Conservation (phyloP, 768 basidiomycete species). For the Collybia sordida region DNA sequence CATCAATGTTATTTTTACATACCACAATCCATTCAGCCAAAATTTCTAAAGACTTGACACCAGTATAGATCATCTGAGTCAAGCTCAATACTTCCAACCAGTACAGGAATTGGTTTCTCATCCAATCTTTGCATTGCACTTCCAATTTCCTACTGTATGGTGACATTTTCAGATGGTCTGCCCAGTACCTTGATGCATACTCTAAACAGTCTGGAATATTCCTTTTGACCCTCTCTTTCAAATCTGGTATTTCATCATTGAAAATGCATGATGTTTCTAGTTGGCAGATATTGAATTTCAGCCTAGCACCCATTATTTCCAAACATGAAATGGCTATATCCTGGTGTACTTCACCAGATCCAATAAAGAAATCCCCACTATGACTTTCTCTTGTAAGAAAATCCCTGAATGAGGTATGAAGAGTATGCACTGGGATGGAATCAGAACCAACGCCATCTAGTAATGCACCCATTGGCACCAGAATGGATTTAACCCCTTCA, state of each 20-base stretch:
- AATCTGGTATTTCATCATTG: slow-evolving; percentile 4
- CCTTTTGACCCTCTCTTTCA: neutral
- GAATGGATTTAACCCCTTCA: neutral
- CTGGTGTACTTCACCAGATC: neutral
- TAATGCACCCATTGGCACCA: neutral
- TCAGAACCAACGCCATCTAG: neutral
- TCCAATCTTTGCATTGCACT: no score
- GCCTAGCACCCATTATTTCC: slow-evolving; percentile 3
- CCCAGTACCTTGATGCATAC: slow-evolving; percentile 10
- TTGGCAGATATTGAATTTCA: slow-evolving; percentile 16
- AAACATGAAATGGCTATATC: slow-evolving; percentile 2
- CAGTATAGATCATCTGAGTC: no score
- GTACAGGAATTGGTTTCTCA: no score
- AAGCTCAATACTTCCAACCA: no score
- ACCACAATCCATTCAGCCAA: no score
- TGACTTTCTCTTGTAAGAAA: neutral
- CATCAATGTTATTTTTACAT: no score
- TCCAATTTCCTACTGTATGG: no score
- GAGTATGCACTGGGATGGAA: neutral
- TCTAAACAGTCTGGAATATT: slow-evolving; percentile 1
- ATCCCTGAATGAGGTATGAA: no score
- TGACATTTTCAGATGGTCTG: slow-evolving; percentile 10
- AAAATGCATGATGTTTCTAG: slow-evolving; percentile 7
- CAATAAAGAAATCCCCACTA: neutral
- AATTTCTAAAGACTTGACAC: no score